Evolutionary conservation across 2,329 filamentous ascomycete species (phyloP).

Genomic region (Penicillium sp.): DNA sequence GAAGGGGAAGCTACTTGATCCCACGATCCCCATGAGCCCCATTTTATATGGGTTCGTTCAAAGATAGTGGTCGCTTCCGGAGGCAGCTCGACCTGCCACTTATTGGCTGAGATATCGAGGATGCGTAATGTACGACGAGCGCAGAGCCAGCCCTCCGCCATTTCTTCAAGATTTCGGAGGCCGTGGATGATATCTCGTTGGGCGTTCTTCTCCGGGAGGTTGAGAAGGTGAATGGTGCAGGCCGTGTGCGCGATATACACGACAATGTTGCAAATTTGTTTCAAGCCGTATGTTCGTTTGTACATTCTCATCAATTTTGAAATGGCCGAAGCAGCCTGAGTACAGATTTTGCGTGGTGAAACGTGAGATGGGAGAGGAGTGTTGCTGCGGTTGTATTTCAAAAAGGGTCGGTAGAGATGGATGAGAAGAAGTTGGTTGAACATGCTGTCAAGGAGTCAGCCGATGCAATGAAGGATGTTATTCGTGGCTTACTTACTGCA

Average conservation of each 20-base stretch:
- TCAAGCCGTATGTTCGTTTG: conserved; percentile 85
- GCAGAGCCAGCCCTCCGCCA: conserved; percentile 92
- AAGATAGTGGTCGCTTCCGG: conserved; percentile 78
- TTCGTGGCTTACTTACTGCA: conserved; percentile 70
- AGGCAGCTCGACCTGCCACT: conserved; percentile 86
- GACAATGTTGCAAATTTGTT: conserved; percentile 94
- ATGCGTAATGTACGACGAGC: conserved; percentile 84
- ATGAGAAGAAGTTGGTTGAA: conserved; percentile 96
- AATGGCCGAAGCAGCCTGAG: conserved; percentile 83
- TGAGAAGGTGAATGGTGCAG: conserved; percentile 91
- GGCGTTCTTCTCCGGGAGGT: conserved; percentile 89
- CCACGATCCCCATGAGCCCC: conserved; percentile 66
- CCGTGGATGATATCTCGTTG: conserved; percentile 88
- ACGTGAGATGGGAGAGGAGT: conserved; percentile 86
- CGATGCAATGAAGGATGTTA: background rate
- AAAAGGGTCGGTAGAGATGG: conserved; percentile 90
- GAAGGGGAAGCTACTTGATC: conserved; percentile 43
- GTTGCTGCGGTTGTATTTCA: conserved; percentile 80
- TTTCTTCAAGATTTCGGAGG: conserved; percentile 89
- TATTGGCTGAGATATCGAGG: conserved; percentile 79
- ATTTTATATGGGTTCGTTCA: conserved; percentile 77
- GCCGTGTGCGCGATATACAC: conserved; percentile 95
- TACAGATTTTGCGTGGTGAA: conserved; percentile 87
- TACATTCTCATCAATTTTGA: conserved; percentile 94
- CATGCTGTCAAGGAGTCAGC: conserved; percentile 66